A percentile compares a stretch with the other conserved stretches of the same genome.
These are phyloP conservation scores for Pyricularia sp. DNA, from an alignment of 2,329 filamentous ascomycete genomes.

Conservation along the genomic window DNA sequence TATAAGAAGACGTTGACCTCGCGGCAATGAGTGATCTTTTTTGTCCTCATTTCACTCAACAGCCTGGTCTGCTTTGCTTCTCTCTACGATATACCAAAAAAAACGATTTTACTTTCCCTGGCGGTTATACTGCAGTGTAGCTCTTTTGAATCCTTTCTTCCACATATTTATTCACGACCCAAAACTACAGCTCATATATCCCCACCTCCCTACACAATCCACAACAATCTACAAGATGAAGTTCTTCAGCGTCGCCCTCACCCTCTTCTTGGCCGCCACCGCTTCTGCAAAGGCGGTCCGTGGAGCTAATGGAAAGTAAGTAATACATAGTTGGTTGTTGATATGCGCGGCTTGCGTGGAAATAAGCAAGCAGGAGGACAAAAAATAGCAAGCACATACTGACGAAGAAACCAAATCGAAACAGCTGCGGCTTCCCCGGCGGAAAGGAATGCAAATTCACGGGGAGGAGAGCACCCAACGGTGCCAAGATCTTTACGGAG, in stretches of 20 bases:
- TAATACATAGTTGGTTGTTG: not conserved
- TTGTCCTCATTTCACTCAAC: not conserved
- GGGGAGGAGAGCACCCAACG: not conserved
- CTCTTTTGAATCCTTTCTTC: not conserved
- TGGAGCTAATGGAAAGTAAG: not conserved
- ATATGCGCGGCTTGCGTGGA: not conserved
- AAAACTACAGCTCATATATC: no score
- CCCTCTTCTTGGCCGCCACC: not conserved
- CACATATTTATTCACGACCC: not conserved
- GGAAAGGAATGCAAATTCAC: not conserved
- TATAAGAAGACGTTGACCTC: not conserved
- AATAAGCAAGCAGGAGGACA: not conserved
- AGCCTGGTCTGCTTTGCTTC: not conserved
- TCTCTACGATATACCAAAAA: not conserved
- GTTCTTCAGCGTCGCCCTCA: not conserved
- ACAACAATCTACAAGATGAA: not conserved
- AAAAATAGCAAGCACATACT: not conserved
- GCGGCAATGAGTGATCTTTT: not conserved
- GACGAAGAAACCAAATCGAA: not conserved
- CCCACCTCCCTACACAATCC: not conserved
- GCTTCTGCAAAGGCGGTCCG: not conserved
- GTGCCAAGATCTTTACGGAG: not conserved
- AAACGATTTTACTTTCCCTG: not conserved
- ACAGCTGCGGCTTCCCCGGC: constrained; percentile 1
- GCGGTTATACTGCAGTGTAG: not conserved